These are phyloP conservation scores for Tothia fuscella DNA, from an alignment of 2,329 filamentous ascomycete genomes.

Conservation along the genomic window DNA sequence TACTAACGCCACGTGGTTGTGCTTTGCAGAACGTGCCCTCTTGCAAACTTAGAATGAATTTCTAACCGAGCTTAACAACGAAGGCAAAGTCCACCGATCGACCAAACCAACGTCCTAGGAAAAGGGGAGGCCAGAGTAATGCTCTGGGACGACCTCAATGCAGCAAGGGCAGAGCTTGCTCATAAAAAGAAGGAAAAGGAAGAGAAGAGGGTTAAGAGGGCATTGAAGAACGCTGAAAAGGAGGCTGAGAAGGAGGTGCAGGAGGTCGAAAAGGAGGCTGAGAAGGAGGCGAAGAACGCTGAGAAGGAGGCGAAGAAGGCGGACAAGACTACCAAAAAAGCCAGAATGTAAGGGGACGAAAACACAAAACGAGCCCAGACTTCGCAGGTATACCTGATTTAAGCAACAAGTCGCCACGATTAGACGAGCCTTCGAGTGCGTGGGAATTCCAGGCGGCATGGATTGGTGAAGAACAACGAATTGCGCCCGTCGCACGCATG, in stretches of 20 bases:
- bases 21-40: constrained; percentile 1
- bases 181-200: background rate
- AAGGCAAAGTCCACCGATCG: constrained; percentile 2
- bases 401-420: background rate
- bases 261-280: no score
- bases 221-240: background rate
- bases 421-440: background rate
- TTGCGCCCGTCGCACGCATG: background rate
- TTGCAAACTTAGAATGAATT: constrained; percentile 1
- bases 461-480: background rate
- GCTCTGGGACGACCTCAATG: background rate
- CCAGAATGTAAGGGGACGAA: background rate
- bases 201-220: background rate
- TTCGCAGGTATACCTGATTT: background rate
- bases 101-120: background rate
- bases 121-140: constrained; percentile 1
- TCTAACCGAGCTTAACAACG: constrained; percentile 1
- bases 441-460: background rate
- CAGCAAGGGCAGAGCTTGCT: background rate
- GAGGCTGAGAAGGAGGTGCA: no score
- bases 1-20: background rate
- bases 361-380: background rate
- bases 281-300: no score
- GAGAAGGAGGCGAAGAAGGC: background rate
- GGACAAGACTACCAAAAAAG: background rate